phyloP scores from a whole-genome alignment of 306 rosid species.

The Parietaria judaica region DNA sequence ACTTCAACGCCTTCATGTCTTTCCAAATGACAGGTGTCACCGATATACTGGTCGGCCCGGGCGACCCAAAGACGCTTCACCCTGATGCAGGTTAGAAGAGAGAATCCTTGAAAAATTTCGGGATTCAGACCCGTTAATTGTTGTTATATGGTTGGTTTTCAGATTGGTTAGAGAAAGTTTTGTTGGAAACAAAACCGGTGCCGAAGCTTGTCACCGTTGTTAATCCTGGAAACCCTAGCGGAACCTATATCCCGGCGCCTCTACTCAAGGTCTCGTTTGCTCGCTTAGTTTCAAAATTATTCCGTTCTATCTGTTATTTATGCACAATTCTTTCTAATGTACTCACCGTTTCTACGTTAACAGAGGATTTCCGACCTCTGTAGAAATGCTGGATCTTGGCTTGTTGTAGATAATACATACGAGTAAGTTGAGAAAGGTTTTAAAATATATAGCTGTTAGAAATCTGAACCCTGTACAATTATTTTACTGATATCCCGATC shows the following conservation, averaged over 20 bases:
- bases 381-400: constrained; percentile 75
- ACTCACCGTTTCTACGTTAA: constrained; percentile 15
- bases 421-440: constrained; percentile 42
- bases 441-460: not conserved
- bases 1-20: constrained; percentile 90
- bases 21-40: constrained; percentile 95
- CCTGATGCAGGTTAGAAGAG: constrained; percentile 72
- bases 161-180: constrained; percentile 80
- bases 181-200: constrained; percentile 63
- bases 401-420: constrained; percentile 81
- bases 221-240: constrained; percentile 91
- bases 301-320: constrained; percentile 10
- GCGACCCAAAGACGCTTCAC: constrained; percentile 62
- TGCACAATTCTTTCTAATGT: constrained; percentile 1
- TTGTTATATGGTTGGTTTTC: constrained; percentile 26
- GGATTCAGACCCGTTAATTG: not conserved
- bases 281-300: constrained; percentile 6
- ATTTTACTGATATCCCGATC: not conserved
- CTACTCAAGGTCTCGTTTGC: constrained; percentile 63
- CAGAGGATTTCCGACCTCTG: constrained; percentile 88
- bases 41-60: constrained; percentile 74
- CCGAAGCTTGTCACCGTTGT: constrained; percentile 93
- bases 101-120: not conserved
- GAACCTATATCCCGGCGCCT: constrained; percentile 81
- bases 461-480: not conserved